These are phyloP conservation scores for Sextonia rubra DNA, from an alignment of 164 flowering plant genomes.

Conservation along the genomic window DNA sequence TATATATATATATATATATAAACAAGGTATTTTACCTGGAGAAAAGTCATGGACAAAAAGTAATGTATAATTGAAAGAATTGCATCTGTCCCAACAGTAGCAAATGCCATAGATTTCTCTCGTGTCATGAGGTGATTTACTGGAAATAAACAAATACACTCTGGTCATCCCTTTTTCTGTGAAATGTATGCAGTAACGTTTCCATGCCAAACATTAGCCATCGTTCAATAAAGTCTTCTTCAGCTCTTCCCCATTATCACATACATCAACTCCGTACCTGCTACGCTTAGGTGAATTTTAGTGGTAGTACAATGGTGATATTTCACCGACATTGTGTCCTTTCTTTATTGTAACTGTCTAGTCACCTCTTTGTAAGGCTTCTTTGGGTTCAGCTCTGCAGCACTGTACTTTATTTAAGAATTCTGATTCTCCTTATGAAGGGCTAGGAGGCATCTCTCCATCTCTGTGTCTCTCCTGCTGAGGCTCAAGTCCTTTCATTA, in stretches of 20 bases:
- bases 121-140: too few species aligned
- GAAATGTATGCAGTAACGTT: background rate
- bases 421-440: background rate
- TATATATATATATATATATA: too few species aligned
- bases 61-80: too few species aligned
- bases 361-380: background rate
- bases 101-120: too few species aligned
- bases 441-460: background rate
- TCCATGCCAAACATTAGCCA: background rate
- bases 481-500: background rate
- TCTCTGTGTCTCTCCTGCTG: background rate
- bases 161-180: background rate
- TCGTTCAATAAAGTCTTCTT: background rate
- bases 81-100: too few species aligned
- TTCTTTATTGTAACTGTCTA: background rate
- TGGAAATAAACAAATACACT: too few species aligned
- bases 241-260: background rate
- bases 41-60: too few species aligned
- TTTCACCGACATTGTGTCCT: conserved; percentile 18
- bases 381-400: background rate
- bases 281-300: conserved; percentile 1
- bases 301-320: background rate
- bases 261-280: background rate
- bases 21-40: too few species aligned
- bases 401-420: conserved; percentile 3